Percentiles rank a stretch among this genome's conserved stretches.
Conservation (phyloP, 192 early-diverging fungal species). For the Paraglomus brasilianum region DNA sequence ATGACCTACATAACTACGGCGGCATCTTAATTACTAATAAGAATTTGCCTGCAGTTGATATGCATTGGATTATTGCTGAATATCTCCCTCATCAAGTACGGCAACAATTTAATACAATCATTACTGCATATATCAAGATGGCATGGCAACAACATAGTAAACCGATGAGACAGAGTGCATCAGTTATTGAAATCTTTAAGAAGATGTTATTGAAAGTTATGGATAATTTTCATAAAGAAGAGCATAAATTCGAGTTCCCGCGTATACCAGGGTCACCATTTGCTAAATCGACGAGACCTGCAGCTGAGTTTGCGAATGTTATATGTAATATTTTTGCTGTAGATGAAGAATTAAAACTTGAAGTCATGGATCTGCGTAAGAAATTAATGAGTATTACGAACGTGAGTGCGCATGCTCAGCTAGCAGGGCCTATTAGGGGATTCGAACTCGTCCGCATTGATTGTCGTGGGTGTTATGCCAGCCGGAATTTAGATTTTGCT, state of each 20-base stretch:
- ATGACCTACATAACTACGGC: slow-evolving; percentile 88
- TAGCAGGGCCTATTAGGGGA: slow-evolving; percentile 80
- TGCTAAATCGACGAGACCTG: slow-evolving; percentile 57
- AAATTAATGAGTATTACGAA: slow-evolving; percentile 73
- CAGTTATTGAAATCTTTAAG: slow-evolving; percentile 44
- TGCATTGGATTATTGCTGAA: slow-evolving; percentile 91
- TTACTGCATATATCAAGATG: slow-evolving; percentile 70
- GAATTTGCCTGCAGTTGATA: slow-evolving; percentile 43
- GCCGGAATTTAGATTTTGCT: slow-evolving; percentile 88
- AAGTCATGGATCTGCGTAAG: slow-evolving; percentile 80
- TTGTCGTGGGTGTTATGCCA: slow-evolving; percentile 85
- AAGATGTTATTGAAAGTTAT: slow-evolving; percentile 57
- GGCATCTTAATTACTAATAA: slow-evolving; percentile 45
- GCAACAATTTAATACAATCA: slow-evolving; percentile 61
- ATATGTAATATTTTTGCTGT: slow-evolving; percentile 76
- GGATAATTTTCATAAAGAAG: background rate
- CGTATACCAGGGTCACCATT: slow-evolving; percentile 73
- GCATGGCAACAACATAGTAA: slow-evolving; percentile 41
- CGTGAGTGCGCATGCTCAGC: slow-evolving; percentile 72
- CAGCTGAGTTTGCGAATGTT: slow-evolving; percentile 83
- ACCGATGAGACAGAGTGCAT: slow-evolving; percentile 36
- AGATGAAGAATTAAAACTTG: slow-evolving; percentile 65
- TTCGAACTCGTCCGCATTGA: slow-evolving; percentile 77
- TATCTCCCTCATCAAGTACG: slow-evolving; percentile 80
- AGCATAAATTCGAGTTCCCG: slow-evolving; percentile 52